Conservation (phyloP, 331 rosid genomes). For the Telfairia occidentalis region DNA sequence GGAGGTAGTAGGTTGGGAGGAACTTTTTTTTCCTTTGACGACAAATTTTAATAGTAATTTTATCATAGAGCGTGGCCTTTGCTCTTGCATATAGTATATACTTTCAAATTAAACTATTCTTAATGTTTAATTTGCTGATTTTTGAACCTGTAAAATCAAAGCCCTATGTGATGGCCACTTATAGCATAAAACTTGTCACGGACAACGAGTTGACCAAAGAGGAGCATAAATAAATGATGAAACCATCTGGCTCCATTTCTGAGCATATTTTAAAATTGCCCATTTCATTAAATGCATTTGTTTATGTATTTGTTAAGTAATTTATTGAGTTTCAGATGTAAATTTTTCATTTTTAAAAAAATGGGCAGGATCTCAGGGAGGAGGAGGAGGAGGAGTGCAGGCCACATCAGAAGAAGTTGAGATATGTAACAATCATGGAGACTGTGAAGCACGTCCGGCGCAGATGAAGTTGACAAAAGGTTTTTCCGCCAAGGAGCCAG, state of each 20-base stretch:
- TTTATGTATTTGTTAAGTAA: background rate
- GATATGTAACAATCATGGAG: constrained; percentile 68
- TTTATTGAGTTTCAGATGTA: background rate
- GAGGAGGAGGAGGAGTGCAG: constrained; percentile 65
- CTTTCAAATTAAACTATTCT: background rate
- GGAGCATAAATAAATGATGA: background rate
- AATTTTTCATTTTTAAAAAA: background rate
- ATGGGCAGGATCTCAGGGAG: constrained; percentile 70
- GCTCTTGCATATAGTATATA: background rate
- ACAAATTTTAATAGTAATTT: background rate
- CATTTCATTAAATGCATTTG: constrained; percentile 13
- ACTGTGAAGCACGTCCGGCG: constrained; percentile 65
- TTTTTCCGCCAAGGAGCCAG: constrained; percentile 82
- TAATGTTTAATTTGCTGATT: too few species aligned
- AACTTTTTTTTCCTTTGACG: background rate
- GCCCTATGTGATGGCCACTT: constrained; percentile 1
- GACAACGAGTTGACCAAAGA: constrained; percentile 6
- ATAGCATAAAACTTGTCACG: constrained; percentile 9
- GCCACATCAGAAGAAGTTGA: constrained; percentile 25
- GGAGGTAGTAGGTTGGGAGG: background rate
- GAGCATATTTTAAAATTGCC: background rate
- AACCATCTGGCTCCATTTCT: background rate
- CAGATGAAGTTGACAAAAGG: constrained; percentile 87
- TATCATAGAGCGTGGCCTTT: background rate
- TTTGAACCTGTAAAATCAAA: background rate